These are phyloP conservation scores for Calocera viscosa DNA, from an alignment of 768 basidiomycete species.

Conservation along the genomic window DNA sequence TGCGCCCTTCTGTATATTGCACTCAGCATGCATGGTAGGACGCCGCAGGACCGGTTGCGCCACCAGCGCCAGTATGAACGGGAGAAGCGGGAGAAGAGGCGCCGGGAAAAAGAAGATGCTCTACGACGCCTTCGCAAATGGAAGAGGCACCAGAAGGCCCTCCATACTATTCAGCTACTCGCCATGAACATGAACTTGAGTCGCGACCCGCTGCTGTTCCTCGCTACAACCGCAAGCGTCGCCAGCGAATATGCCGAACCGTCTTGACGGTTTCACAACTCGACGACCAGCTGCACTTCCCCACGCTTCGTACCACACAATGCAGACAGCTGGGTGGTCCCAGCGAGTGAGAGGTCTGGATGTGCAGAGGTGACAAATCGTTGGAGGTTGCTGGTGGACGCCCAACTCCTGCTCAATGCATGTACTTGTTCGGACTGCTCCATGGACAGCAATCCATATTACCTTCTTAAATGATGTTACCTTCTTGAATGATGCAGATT, in stretches of 20 bases:
- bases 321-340: too few species aligned
- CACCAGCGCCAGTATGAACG: neutral
- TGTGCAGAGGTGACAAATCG: too few species aligned
- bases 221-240: neutral
- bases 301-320: too few species aligned
- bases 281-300: too few species aligned
- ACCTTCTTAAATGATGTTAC: too few species aligned
- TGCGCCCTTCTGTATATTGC: neutral
- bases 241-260: neutral
- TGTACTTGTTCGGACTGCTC: too few species aligned
- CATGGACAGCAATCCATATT: too few species aligned
- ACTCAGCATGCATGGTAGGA: neutral
- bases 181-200: neutral
- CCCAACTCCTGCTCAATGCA: too few species aligned
- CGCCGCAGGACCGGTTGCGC: neutral
- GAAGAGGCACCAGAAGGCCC: neutral
- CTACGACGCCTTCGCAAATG: neutral
- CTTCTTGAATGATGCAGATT: too few species aligned
- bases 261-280: too few species aligned
- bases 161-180: neutral
- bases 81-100: neutral
- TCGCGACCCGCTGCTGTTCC: neutral
- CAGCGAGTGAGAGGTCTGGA: too few species aligned
- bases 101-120: neutral
- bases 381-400: too few species aligned